phyloP scores from a whole-genome alignment of 768 basidiomycete species.

The Cystofilobasidium capitatum region DNA sequence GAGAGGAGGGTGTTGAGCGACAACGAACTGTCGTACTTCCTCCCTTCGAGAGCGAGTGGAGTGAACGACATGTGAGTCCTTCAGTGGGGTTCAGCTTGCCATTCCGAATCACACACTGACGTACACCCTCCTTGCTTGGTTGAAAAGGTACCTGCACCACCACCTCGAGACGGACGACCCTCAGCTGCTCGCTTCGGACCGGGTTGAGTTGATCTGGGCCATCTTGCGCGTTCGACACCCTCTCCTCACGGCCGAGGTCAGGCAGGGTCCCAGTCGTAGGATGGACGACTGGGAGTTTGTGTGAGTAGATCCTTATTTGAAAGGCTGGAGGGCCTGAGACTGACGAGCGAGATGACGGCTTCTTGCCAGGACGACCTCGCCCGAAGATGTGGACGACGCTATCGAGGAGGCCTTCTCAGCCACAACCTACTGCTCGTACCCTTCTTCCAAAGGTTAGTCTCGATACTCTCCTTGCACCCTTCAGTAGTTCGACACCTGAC shows the following conservation, averaged over 20 bases:
- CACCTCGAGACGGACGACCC: slow-evolving; percentile 44
- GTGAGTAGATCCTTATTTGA: neutral
- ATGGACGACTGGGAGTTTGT: slow-evolving; percentile 7
- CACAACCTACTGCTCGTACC: neutral
- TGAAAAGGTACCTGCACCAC: slow-evolving; percentile 64
- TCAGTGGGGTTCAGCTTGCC: neutral
- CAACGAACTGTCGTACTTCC: slow-evolving; percentile 68
- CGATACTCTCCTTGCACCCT: too few species aligned
- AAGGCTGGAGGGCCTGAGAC: neutral
- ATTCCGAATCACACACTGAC: neutral
- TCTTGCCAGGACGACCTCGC: neutral
- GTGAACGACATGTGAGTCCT: slow-evolving; percentile 45
- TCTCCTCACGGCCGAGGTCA: slow-evolving; percentile 52
- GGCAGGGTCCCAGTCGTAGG: neutral
- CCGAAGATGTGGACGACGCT: slow-evolving; percentile 2
- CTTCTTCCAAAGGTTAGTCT: neutral
- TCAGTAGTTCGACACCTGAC: neutral
- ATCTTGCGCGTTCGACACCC: slow-evolving; percentile 62
- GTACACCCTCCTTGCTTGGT: neutral
- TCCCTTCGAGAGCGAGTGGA: slow-evolving; percentile 56
- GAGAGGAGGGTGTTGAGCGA: slow-evolving; percentile 36
- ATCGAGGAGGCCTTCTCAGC: neutral
- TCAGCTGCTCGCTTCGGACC: neutral
- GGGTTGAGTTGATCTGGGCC: slow-evolving; percentile 49
- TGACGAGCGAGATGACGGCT: neutral